Conservation (phyloP, 495 filamentous ascomycete genomes). For the Recurvomyces mirabilis region DNA sequence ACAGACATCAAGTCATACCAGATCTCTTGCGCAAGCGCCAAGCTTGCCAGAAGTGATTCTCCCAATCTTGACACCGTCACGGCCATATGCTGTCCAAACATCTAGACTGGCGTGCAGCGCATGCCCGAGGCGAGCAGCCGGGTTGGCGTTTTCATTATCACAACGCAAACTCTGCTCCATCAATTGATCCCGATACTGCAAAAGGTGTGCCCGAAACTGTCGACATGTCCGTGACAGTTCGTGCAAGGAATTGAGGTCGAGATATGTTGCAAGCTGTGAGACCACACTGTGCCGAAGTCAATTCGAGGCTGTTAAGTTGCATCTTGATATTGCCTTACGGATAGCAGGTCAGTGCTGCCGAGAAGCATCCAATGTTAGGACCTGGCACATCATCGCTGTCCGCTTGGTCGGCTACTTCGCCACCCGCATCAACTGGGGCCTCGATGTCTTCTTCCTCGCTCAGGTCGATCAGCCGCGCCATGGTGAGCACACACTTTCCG, state of each 20-base stretch:
- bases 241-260: conserved; percentile 80
- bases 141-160: conserved; percentile 50
- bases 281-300: conserved; percentile 49
- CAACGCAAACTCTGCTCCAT: conserved; percentile 66
- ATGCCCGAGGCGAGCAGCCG: conserved; percentile 31
- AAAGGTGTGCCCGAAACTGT: conserved; percentile 60
- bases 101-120: conserved; percentile 20
- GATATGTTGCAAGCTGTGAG: conserved; percentile 55
- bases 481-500: background rate
- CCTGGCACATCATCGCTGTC: conserved; percentile 37
- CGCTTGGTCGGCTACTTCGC: background rate
- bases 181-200: conserved; percentile 63
- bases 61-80: conserved; percentile 25
- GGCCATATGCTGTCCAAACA: conserved; percentile 19
- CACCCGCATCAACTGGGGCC: conserved; percentile 3
- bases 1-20: too few species aligned
- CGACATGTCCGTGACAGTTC: conserved; percentile 68
- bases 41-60: conserved; percentile 53
- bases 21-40: conserved; percentile 66
- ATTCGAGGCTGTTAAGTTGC: too few species aligned
- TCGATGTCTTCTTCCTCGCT: conserved; percentile 5
- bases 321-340: conserved; percentile 63
- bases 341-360: conserved; percentile 75
- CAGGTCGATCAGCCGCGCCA: conserved; percentile 13
- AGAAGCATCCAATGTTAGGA: conserved; percentile 59